Conservation (phyloP, 176 grass and related monocot species). For the Carex cristatella region DNA sequence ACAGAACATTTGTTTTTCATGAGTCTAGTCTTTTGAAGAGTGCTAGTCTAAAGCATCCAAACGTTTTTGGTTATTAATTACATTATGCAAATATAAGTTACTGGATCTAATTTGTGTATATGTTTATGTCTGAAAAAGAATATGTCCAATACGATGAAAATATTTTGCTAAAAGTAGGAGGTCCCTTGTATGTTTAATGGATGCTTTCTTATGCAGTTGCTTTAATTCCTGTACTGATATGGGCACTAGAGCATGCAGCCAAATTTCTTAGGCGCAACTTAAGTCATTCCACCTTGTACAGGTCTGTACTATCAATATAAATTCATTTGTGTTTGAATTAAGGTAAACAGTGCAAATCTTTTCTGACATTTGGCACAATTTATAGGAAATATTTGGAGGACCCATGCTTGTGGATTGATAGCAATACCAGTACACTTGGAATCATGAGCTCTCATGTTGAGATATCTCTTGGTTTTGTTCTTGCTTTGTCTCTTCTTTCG, state of each 20-base stretch:
- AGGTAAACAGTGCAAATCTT: background rate
- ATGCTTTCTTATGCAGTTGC: slow-evolving; percentile 55
- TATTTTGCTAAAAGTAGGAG: slow-evolving; percentile 10
- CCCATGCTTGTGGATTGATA: slow-evolving; percentile 72
- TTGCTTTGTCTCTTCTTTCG: slow-evolving; percentile 85
- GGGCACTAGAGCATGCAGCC: slow-evolving; percentile 76
- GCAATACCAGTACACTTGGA: slow-evolving; percentile 52
- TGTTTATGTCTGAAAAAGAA: background rate
- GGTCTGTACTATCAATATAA: slow-evolving; percentile 30
- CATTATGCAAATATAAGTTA: background rate
- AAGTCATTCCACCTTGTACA: slow-evolving; percentile 69
- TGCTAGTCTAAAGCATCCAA: background rate
- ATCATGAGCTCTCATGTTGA: slow-evolving; percentile 79
- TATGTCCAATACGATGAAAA: background rate
- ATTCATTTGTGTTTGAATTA: background rate
- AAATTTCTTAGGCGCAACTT: slow-evolving; percentile 80
- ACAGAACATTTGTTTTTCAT: background rate
- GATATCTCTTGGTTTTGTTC: slow-evolving; percentile 81
- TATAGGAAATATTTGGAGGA: slow-evolving; percentile 89
- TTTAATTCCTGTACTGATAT: slow-evolving; percentile 82
- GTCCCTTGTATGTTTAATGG: slow-evolving; percentile 17
- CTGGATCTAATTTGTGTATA: background rate
- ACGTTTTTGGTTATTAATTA: background rate
- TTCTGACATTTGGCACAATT: slow-evolving; percentile 11
- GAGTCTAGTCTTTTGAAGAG: background rate